These are phyloP conservation scores for Clonostachys chloroleuca DNA, from an alignment of 2,329 filamentous ascomycete genomes.

Conservation along the genomic window DNA sequence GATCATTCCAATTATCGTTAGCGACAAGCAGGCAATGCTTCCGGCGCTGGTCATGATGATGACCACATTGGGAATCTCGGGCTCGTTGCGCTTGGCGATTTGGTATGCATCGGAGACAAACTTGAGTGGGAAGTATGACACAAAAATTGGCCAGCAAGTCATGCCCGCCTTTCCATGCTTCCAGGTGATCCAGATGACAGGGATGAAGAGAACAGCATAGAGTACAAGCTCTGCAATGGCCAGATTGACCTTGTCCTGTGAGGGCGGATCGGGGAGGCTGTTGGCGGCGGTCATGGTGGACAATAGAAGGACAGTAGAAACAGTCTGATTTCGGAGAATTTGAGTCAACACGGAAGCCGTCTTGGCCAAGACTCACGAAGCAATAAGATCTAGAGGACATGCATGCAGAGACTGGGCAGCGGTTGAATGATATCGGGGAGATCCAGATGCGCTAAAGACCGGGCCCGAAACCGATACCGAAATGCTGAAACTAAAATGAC, in stretches of 20 bases:
- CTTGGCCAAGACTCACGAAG: too few species aligned
- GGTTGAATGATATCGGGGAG: too few species aligned
- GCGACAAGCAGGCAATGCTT: slow-evolving; percentile 14
- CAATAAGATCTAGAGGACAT: too few species aligned
- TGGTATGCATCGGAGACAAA: slow-evolving; percentile 16
- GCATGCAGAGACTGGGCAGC: too few species aligned
- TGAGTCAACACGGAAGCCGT: too few species aligned
- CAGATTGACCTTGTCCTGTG: neutral
- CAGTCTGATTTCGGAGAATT: too few species aligned
- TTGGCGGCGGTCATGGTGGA: neutral
- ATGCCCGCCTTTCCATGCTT: slow-evolving; percentile 20
- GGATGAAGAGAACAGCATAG: slow-evolving; percentile 9
- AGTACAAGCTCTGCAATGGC: slow-evolving; percentile 13
- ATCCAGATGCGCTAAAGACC: too few species aligned
- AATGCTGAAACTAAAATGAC: too few species aligned
- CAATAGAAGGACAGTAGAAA: neutral
- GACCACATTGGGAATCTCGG: slow-evolving; percentile 11
- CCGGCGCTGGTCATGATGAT: slow-evolving; percentile 17
- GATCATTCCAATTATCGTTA: slow-evolving; percentile 16
- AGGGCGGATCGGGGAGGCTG: neutral
- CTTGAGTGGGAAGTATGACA: slow-evolving; percentile 12
- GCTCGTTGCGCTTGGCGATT: slow-evolving; percentile 10
- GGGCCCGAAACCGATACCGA: too few species aligned
- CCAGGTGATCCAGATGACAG: slow-evolving; percentile 12
- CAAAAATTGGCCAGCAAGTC: slow-evolving; percentile 19